A percentile compares a stretch with the other conserved stretches of the same genome.
phyloP scores from a whole-genome alignment of 2,329 filamentous ascomycete species.

The Fusarium subglutinans region DNA sequence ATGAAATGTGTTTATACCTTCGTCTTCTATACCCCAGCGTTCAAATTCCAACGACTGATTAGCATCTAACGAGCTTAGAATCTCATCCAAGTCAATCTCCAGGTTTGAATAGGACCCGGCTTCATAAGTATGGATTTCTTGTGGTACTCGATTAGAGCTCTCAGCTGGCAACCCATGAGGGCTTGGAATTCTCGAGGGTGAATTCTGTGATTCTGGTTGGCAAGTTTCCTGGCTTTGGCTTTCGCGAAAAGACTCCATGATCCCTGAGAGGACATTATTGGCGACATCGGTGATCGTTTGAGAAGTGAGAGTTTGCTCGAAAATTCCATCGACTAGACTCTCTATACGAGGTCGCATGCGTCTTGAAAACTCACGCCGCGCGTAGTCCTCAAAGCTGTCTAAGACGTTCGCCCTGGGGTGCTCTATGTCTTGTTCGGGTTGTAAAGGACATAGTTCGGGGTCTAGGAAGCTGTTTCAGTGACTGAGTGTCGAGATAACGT shows the following conservation, averaged over 20 bases:
- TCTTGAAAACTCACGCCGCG: not conserved
- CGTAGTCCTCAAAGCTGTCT: not conserved
- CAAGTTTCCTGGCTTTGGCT: not conserved
- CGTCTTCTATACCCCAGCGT: not conserved
- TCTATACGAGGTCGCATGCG: not conserved
- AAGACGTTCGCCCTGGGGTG: fast-evolving
- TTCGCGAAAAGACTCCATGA: not conserved
- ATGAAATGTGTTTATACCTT: not conserved
- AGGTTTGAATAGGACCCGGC: not conserved
- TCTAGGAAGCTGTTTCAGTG: not conserved
- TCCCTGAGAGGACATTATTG: not conserved
- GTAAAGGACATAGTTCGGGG: not conserved
- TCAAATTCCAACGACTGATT: not conserved
- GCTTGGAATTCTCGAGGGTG: not conserved
- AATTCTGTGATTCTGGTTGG: not conserved
- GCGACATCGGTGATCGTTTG: not conserved
- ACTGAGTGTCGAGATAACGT: too few species aligned
- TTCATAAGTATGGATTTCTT: not conserved
- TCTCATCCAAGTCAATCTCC: not conserved
- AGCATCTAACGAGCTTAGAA: not conserved
- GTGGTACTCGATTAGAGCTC: not conserved
- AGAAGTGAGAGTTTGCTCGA: not conserved
- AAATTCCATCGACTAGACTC: not conserved
- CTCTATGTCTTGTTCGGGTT: not conserved
- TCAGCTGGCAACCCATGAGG: fast-evolving